Evolutionary conservation across 179 eudicot species (phyloP).

Genomic region (Beta lomatogona): DNA sequence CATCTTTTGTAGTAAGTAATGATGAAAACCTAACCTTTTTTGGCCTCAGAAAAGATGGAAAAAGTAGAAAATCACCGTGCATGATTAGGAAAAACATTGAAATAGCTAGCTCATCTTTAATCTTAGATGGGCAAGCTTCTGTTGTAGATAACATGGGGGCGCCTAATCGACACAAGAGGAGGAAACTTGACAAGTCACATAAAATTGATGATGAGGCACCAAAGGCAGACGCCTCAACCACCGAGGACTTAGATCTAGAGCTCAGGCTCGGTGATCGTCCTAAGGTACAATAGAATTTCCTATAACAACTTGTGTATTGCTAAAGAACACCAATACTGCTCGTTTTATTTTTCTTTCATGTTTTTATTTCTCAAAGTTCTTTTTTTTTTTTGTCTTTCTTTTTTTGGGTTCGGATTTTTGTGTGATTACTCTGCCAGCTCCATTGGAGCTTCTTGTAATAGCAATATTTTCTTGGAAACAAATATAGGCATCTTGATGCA

Average conservation of each 20-base stretch:
- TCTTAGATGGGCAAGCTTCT: conserved; percentile 13
- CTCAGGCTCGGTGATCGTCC: conserved; percentile 46
- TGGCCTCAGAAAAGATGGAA: neutral
- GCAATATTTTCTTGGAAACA: neutral
- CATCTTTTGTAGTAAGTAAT: conserved; percentile 16
- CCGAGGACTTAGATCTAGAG: conserved; percentile 45
- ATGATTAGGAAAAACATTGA: conserved; percentile 19
- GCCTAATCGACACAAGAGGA: conserved; percentile 44
- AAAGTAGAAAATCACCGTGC: neutral
- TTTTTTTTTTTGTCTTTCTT: too few species aligned
- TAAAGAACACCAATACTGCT: neutral
- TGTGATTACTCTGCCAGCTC: neutral
- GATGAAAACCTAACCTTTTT: conserved; percentile 19
- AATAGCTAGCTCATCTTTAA: conserved; percentile 31
- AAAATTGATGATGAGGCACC: conserved; percentile 24
- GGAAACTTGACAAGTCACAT: conserved; percentile 31
- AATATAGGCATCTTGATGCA: too few species aligned
- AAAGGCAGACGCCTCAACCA: conserved; percentile 13
- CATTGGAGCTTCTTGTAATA: neutral
- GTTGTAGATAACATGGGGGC: conserved; percentile 23
- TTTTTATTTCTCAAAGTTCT: too few species aligned
- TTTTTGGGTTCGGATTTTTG: neutral
- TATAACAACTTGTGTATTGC: neutral
- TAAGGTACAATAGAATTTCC: conserved; percentile 2
- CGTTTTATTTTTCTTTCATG: neutral